Conservation (phyloP, 1,139 yeast genomes). For the Wickerhamomyces sp. region DNA sequence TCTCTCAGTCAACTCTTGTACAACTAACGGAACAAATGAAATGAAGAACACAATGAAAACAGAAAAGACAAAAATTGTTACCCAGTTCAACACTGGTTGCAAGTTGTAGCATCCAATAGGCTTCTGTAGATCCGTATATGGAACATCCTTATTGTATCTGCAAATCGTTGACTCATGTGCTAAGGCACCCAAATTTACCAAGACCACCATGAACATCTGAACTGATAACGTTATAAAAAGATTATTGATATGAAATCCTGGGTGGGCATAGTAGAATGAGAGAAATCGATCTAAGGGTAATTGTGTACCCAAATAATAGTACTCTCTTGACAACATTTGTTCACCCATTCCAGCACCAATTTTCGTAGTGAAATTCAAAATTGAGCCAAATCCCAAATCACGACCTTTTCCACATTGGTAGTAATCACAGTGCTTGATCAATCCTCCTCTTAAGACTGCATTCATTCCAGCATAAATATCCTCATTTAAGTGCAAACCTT, state of each 20-base stretch:
- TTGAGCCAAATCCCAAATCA: slow-evolving; percentile 83
- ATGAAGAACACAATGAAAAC: slow-evolving; percentile 81
- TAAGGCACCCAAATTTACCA: slow-evolving; percentile 65
- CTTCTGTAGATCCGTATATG: slow-evolving; percentile 53
- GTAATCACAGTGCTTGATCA: slow-evolving; percentile 84
- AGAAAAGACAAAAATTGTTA: slow-evolving; percentile 72
- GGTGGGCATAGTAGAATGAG: slow-evolving; percentile 87
- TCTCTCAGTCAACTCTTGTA: slow-evolving; percentile 77
- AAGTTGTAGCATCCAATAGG: slow-evolving; percentile 78
- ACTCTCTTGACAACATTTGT: slow-evolving; percentile 79
- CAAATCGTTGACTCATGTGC: slow-evolving; percentile 58
- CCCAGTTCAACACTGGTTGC: slow-evolving; percentile 75
- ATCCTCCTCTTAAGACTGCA: slow-evolving; percentile 76
- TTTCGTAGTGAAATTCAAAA: slow-evolving; percentile 78
- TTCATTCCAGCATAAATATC: slow-evolving; percentile 92
- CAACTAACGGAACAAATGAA: slow-evolving; percentile 72
- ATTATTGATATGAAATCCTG: slow-evolving; percentile 86
- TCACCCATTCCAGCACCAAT: slow-evolving; percentile 97
- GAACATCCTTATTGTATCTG: slow-evolving; percentile 46
- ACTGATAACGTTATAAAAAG: slow-evolving; percentile 73
- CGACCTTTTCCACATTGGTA: slow-evolving; percentile 91
- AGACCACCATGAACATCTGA: slow-evolving; percentile 62
- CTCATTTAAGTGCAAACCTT: slow-evolving; percentile 80
- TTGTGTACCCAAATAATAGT: slow-evolving; percentile 74
- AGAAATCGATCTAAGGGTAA: slow-evolving; percentile 76